Percentiles rank a stretch among this genome's conserved stretches.
Conservation (phyloP, 129 eudicot genomes). For the Escallonia rubra region DNA sequence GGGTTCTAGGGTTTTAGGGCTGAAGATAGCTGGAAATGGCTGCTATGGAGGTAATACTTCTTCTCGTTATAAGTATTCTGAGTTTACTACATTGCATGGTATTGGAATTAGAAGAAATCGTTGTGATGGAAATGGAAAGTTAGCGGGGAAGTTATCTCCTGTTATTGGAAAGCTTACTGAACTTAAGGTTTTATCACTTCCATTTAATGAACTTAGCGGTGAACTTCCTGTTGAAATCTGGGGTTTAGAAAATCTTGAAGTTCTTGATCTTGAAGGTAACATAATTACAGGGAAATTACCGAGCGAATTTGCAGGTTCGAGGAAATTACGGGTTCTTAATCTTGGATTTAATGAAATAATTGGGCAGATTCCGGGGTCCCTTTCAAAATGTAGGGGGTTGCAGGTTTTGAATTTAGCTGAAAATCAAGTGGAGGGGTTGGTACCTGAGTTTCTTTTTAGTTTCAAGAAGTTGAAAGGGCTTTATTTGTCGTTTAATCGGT, state of each 20-base stretch:
- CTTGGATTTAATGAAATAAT: conserved; percentile 42
- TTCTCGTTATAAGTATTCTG: conserved; percentile 37
- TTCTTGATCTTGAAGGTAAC: conserved; percentile 78
- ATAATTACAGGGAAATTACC: conserved; percentile 38
- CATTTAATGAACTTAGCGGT: conserved; percentile 54
- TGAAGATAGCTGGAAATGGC: conserved; percentile 29
- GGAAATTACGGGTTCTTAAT: conserved; percentile 56
- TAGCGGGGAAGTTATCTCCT: conserved; percentile 41
- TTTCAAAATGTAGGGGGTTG: conserved; percentile 35
- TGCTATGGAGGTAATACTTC: conserved; percentile 41
- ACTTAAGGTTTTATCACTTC: conserved; percentile 63
- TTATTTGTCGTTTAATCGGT: conserved; percentile 47
- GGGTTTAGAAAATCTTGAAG: conserved; percentile 47
- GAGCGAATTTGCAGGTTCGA: conserved; percentile 33
- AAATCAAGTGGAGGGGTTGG: conserved; percentile 36
- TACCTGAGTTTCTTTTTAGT: conserved; percentile 47
- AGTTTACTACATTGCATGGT: conserved; percentile 12
- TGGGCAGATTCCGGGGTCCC: conserved; percentile 49
- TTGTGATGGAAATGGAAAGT: conserved; percentile 25
- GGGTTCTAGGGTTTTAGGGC: conserved; percentile 44
- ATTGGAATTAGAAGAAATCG: conserved; percentile 45
- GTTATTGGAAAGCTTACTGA: conserved; percentile 43
- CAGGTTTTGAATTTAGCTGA: conserved; percentile 41
- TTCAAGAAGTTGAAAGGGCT: conserved; percentile 38
- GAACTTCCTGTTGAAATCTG: conserved; percentile 54